Conservation (phyloP, 371 early-diverging fungal genomes). For the Apophysomyces ossiformis region DNA sequence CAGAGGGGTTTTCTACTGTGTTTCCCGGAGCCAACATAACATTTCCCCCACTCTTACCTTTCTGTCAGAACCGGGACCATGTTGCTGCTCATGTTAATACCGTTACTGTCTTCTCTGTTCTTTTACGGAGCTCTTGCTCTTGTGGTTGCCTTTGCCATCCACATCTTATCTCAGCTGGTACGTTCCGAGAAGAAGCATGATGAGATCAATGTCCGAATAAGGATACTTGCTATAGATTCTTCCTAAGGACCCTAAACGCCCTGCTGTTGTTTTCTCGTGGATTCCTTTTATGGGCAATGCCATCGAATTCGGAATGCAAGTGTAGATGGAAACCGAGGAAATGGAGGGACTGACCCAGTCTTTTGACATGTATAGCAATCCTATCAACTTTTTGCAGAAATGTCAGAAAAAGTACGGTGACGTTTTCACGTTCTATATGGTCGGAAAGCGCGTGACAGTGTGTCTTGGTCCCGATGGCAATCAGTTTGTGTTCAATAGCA, state of each 20-base stretch:
- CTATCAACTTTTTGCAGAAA: slow-evolving; percentile 83
- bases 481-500: slow-evolving; percentile 95
- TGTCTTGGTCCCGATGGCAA: slow-evolving; percentile 93
- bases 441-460: slow-evolving; percentile 89
- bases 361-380: slow-evolving; percentile 53
- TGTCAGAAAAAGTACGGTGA: slow-evolving; percentile 82
- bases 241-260: slow-evolving; percentile 66
- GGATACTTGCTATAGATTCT: slow-evolving; percentile 34
- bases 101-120: slow-evolving; percentile 18
- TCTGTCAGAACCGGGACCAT: background rate
- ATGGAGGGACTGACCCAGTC: background rate
- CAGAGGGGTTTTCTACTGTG: background rate
- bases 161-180: slow-evolving; percentile 55
- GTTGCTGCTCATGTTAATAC: background rate
- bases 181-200: slow-evolving; percentile 14
- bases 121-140: slow-evolving; percentile 37
- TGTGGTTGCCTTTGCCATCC: slow-evolving; percentile 36
- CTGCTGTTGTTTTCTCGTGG: slow-evolving; percentile 86
- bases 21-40: background rate
- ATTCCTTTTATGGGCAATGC: slow-evolving; percentile 93
- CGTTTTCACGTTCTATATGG: slow-evolving; percentile 91
- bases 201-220: background rate
- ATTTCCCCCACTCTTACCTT: background rate
- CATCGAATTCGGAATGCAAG: slow-evolving; percentile 81
- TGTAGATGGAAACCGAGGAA: background rate